These are phyloP conservation scores for Obba rivulosa DNA, from an alignment of 768 basidiomycete genomes.

Conservation along the genomic window DNA sequence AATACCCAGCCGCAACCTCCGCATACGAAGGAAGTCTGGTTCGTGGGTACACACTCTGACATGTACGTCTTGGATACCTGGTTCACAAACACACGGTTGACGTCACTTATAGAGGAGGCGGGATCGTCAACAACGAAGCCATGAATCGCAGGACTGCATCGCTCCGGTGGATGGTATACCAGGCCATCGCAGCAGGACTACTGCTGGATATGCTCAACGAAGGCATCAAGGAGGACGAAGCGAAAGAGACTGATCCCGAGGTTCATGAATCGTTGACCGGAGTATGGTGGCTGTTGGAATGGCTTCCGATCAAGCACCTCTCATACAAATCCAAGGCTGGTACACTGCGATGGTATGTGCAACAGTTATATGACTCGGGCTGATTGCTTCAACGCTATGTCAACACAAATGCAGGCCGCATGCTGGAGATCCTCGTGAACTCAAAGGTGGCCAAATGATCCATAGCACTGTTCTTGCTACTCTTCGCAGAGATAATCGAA, in stretches of 20 bases:
- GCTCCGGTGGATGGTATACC: not conserved
- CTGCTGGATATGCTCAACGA: too few relatives aligned
- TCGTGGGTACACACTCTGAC: constrained; percentile 5
- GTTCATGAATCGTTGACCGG: not conserved
- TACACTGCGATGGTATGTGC: not conserved
- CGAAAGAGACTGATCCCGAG: not conserved
- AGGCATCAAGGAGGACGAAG: too few relatives aligned
- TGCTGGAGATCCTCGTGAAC: not conserved
- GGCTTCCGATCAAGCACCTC: not conserved
- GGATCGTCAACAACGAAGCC: not conserved
- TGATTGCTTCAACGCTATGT: not conserved
- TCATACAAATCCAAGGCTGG: not conserved
- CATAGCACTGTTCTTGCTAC: not conserved
- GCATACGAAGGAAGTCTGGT: constrained; percentile 8
- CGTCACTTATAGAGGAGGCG: not conserved
- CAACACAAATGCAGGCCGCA: not conserved
- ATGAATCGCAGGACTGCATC: not conserved
- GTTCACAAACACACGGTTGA: not conserved
- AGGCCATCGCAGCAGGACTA: not conserved
- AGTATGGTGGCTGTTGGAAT: not conserved
- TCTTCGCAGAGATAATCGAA: too few relatives aligned
- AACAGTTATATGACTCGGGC: not conserved
- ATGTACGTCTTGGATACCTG: not conserved
- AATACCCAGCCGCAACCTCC: not conserved
- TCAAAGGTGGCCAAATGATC: constrained; percentile 1